Percentiles rank a stretch among this genome's conserved stretches.
Evolutionary conservation across 768 basidiomycete species (phyloP).

Genomic region (Suillus subluteus): DNA sequence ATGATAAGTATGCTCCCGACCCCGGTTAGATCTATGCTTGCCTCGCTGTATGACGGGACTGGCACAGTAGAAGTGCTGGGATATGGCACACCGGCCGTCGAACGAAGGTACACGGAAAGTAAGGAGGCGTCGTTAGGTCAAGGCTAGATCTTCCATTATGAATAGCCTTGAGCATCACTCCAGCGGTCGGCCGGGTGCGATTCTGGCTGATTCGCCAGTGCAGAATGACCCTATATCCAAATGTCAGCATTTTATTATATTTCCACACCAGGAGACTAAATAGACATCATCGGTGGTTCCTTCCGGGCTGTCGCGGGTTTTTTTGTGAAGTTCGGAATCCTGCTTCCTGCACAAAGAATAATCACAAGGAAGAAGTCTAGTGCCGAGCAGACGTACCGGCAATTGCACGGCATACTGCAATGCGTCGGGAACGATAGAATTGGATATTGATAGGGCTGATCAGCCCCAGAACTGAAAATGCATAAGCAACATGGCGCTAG

Average conservation of each 20-base stretch:
- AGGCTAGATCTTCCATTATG: background rate
- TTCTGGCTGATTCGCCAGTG: background rate
- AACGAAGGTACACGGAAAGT: background rate
- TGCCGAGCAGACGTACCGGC: background rate
- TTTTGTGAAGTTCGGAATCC: background rate
- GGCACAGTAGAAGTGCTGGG: background rate
- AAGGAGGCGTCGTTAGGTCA: background rate
- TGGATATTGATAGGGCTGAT: slow-evolving; percentile 2
- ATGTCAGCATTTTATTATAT: background rate
- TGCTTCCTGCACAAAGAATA: background rate
- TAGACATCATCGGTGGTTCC: background rate
- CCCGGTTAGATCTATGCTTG: background rate
- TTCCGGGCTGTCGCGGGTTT: background rate
- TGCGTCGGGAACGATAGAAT: background rate
- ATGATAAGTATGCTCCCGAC: background rate
- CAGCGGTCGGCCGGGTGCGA: background rate
- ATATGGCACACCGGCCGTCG: background rate
- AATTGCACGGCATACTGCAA: background rate
- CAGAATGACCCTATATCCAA: background rate
- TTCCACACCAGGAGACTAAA: background rate
- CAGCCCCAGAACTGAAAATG: slow-evolving; percentile 3
- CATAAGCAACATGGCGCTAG: background rate
- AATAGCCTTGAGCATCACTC: background rate
- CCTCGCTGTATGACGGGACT: background rate
- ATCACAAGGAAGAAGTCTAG: background rate